Conservation (phyloP, 1,139 yeast species). For the Blastobotrys aristatus region DNA sequence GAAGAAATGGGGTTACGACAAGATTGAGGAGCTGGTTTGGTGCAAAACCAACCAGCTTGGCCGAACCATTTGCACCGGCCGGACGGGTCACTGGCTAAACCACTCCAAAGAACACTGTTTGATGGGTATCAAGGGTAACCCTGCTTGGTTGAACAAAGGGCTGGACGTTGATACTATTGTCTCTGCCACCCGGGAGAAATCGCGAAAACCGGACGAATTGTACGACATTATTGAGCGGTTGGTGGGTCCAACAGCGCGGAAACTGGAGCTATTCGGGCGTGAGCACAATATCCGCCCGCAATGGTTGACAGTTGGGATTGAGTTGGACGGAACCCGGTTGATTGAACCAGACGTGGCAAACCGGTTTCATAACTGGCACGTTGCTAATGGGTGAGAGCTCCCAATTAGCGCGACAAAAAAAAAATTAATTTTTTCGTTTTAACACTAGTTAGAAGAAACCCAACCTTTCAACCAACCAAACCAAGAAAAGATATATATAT, state of each 20-base stretch:
- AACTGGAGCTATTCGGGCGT: constrained; percentile 84
- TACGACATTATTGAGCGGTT: constrained; percentile 82
- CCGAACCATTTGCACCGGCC: constrained; percentile 86
- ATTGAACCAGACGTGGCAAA: constrained; percentile 51
- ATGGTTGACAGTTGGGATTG: constrained; percentile 89
- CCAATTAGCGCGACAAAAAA: no score
- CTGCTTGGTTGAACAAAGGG: constrained; percentile 62
- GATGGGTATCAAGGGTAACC: constrained; percentile 78
- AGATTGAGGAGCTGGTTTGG: constrained; percentile 83
- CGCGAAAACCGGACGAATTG: constrained; percentile 83
- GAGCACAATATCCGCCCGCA: constrained; percentile 82
- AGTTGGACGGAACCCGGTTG: constrained; percentile 56
- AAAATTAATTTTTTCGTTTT: no score
- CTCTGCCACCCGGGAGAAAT: constrained; percentile 79
- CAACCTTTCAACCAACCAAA: no score
- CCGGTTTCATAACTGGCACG: constrained; percentile 18
- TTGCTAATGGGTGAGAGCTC: no score
- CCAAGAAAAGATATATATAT: background rate
- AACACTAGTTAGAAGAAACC: no score
- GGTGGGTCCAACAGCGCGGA: constrained; percentile 70
- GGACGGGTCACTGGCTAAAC: constrained; percentile 96
- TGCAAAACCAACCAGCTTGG: constrained; percentile 81
- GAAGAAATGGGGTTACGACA: constrained; percentile 73
- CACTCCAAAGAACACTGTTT: constrained; percentile 90
- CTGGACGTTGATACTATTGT: constrained; percentile 75